Evolutionary conservation across 108 stramenopile species (phyloP), one percentile per base, ranked within the genome.

Genomic region (Stephanodiscus minutulus): DNA sequence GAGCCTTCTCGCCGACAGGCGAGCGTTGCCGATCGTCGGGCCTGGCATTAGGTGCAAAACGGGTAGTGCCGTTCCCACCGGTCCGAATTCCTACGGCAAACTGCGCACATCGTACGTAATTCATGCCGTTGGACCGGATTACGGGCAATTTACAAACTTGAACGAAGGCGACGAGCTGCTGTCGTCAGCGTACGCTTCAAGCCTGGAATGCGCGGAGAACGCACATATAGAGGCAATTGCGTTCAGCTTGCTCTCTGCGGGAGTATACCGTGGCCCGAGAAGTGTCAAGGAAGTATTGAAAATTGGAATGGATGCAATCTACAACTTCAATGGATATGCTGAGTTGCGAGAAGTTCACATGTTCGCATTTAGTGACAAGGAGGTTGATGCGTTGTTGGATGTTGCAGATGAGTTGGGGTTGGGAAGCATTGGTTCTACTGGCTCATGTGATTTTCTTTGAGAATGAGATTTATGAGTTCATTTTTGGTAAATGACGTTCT

Each of bases 91-190:
- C 0, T 90, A 87, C 37, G 91, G 87, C 29, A 44, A 54, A 10
- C 55, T 95, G 22, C 13, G 66, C 15, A 80, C 82, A 13, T 66
- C 73, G 1, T 82, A 85, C 65, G 86, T 89, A 33, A 89, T 95
- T 53, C 94, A 95, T 84, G 92, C 92, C 17, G 94, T 95, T n/a
- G 94, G 94, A 31, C 94, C 94, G 4, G 77, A 85, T 70, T 95
- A 90, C 64, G n/a, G 41, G 46, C 31, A 47, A 22, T 85, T 50
- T 47, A 54, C 53, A 10, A 28, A 64, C 11, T 59, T 61, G 11
- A 52, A 69, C 12, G 49, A 61, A 9, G 66, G 81, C 5, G 86
- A 91, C 70, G 52, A 56, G 25, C 54, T 89, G 25, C 48, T 89
- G 31, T 48, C 61, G 18, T 82, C 77, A 11, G 91, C 88, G 12